phyloP scores from a whole-genome alignment of 176 grass and related monocot genomes.

The Themeda triandra region DNA sequence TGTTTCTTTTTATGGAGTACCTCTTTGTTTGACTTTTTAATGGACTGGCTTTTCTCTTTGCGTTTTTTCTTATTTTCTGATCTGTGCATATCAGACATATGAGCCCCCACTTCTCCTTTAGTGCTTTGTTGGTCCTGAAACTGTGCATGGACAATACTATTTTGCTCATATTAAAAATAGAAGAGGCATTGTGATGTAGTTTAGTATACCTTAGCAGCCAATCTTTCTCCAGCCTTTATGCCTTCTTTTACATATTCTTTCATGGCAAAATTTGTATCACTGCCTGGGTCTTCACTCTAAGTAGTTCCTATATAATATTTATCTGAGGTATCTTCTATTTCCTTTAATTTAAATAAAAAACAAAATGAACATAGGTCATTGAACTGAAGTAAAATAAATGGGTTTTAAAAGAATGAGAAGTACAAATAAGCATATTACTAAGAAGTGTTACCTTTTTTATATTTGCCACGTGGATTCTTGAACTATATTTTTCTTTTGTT shows the following conservation, averaged over 20 bases:
- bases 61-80: too few species aligned
- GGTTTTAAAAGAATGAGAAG: background rate
- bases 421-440: background rate
- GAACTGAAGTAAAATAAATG: background rate
- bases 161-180: too few species aligned
- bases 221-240: background rate
- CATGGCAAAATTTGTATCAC: background rate
- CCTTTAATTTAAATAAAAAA: background rate
- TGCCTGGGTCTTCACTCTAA: background rate
- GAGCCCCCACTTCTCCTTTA: too few species aligned
- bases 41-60: too few species aligned
- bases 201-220: background rate
- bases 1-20: too few species aligned
- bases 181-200: too few species aligned
- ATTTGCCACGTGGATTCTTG: background rate
- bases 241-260: background rate
- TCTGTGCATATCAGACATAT: too few species aligned
- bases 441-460: background rate
- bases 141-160: too few species aligned
- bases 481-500: background rate
- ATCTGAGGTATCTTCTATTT: background rate
- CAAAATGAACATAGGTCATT: too few species aligned
- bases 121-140: too few species aligned
- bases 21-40: too few species aligned
- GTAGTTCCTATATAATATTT: background rate